A percentile compares a stretch with the other conserved stretches of the same genome.
phyloP scores from a whole-genome alignment of 805 yeast genomes.

The Tetrapisispora nanseiensis region DNA sequence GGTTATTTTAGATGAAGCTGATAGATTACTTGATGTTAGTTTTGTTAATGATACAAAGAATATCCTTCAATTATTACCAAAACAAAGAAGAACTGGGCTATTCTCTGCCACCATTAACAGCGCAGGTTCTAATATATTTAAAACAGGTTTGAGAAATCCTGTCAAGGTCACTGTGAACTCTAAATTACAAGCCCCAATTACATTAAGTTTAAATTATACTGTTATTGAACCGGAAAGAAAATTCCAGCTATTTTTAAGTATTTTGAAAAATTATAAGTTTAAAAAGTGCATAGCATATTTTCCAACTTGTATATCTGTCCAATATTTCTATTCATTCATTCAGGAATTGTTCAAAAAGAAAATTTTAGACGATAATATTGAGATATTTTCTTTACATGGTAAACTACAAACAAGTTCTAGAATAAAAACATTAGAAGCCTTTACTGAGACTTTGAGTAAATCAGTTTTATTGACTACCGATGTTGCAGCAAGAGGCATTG shows the following conservation, averaged over 20 bases:
- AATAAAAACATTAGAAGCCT: constrained; percentile 55
- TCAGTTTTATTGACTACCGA: constrained; percentile 81
- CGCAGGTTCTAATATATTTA: constrained; percentile 69
- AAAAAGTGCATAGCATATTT: constrained; percentile 83
- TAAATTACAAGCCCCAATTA: constrained; percentile 44
- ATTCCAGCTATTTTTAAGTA: constrained; percentile 44
- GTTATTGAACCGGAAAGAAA: constrained; percentile 52
- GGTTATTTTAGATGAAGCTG: constrained; percentile 87
- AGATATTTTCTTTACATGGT: constrained; percentile 77
- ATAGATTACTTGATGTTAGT: constrained; percentile 69
- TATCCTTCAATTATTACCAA: constrained; percentile 64
- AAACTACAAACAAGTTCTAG: constrained; percentile 77
- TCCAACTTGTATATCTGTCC: constrained; percentile 82
- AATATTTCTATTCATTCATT: constrained; percentile 57
- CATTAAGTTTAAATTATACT: constrained; percentile 53
- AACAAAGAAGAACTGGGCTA: constrained; percentile 86
- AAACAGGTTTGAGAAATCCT: constrained; percentile 89
- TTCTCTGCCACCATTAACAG: constrained; percentile 88
- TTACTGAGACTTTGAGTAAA: constrained; percentile 40
- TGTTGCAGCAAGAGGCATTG: constrained; percentile 97
- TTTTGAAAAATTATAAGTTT: constrained; percentile 46
- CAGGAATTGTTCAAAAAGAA: constrained; percentile 30
- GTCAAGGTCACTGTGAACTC: constrained; percentile 74
- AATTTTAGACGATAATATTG: constrained; percentile 24
- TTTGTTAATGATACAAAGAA: constrained; percentile 59